These are phyloP conservation scores for Taphrina betulina DNA, from an alignment of 1,139 yeast genomes.

Conservation along the genomic window DNA sequence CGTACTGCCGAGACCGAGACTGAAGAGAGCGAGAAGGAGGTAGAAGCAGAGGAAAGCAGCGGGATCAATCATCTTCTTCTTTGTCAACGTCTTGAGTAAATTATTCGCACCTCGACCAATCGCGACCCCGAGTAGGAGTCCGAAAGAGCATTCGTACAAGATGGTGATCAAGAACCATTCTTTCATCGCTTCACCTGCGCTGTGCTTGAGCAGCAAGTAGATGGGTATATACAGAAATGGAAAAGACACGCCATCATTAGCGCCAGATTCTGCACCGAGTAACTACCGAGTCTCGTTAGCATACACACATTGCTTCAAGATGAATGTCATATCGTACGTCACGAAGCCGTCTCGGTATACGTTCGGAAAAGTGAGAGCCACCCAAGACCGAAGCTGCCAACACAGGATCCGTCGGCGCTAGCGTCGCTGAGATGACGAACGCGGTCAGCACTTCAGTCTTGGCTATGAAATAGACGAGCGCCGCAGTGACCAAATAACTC, in stretches of 20 bases:
- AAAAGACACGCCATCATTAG: conserved; percentile 30
- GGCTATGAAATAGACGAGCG: conserved; percentile 18
- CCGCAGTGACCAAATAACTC: conserved; percentile 21
- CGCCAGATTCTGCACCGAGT: conserved; percentile 30
- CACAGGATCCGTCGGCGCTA: conserved; percentile 30
- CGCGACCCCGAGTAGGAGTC: conserved; percentile 13
- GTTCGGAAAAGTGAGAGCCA: conserved; percentile 23
- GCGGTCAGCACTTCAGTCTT: conserved; percentile 20
- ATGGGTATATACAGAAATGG: conserved; percentile 24
- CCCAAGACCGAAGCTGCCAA: conserved; percentile 30
- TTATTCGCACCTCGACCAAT: conserved; percentile 18
- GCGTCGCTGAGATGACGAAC: conserved; percentile 23
- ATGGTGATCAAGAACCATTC: conserved; percentile 28
- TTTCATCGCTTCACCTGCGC: conserved; percentile 17
- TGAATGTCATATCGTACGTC: conserved; percentile 9
- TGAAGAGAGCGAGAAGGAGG: conserved; percentile 22
- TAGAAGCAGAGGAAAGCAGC: conserved; percentile 29
- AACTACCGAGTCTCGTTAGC: conserved; percentile 2
- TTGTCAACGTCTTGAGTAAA: not conserved
- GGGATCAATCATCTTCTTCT: conserved; percentile 16
- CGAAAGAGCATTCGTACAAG: conserved; percentile 20
- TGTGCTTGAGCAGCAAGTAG: conserved; percentile 16
- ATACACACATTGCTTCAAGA: not conserved
- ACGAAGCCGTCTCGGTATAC: conserved; percentile 14
- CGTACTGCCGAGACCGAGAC: conserved; percentile 23